These are phyloP conservation scores for Thielaviopsis euricoi DNA, from an alignment of 2,329 filamentous ascomycete genomes.

Conservation along the genomic window DNA sequence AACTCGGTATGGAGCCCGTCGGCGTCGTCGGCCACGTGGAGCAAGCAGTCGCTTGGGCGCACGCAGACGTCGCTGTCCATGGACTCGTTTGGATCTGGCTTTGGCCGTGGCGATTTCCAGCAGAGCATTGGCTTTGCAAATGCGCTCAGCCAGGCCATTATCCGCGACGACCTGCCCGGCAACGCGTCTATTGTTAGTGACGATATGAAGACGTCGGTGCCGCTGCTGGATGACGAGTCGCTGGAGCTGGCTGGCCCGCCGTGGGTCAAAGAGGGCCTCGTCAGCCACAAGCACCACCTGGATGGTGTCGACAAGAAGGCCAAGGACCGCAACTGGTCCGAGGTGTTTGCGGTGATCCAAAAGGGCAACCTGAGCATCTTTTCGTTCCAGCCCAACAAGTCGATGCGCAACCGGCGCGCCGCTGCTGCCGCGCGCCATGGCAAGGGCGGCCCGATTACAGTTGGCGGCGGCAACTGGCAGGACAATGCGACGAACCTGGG, in stretches of 20 bases:
- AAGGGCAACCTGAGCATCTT: conserved; percentile 90
- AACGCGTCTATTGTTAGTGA: conserved; percentile 41
- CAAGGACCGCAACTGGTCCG: conserved; percentile 85
- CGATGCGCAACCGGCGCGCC: conserved; percentile 47
- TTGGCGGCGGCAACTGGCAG: conserved; percentile 96
- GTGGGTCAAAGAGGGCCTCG: conserved; percentile 92
- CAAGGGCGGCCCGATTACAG: conserved; percentile 43
- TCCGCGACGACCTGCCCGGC: conserved; percentile 54
- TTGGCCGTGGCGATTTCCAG: conserved; percentile 68
- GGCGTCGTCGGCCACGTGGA: conserved; percentile 82
- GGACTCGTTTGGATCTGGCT: conserved; percentile 69
- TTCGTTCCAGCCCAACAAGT: conserved; percentile 75
- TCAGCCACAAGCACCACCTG: conserved; percentile 92
- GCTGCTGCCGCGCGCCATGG: conserved; percentile 21
- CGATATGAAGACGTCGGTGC: conserved; percentile 37
- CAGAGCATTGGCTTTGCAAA: conserved; percentile 97
- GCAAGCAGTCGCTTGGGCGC: conserved; percentile 79
- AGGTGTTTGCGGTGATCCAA: conserved; percentile 91
- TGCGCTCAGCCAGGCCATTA: conserved; percentile 89
- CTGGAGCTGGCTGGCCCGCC: conserved; percentile 86
- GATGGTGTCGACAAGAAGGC: conserved; percentile 81
- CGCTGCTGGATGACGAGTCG: conserved; percentile 79
- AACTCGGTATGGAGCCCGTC: conserved; percentile 81
- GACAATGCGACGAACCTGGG: conserved; percentile 86
- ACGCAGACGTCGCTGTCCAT: conserved; percentile 85